Base-by-base conservation (phyloP, 306 rosid genomes). In the Quercus alba region DNA sequence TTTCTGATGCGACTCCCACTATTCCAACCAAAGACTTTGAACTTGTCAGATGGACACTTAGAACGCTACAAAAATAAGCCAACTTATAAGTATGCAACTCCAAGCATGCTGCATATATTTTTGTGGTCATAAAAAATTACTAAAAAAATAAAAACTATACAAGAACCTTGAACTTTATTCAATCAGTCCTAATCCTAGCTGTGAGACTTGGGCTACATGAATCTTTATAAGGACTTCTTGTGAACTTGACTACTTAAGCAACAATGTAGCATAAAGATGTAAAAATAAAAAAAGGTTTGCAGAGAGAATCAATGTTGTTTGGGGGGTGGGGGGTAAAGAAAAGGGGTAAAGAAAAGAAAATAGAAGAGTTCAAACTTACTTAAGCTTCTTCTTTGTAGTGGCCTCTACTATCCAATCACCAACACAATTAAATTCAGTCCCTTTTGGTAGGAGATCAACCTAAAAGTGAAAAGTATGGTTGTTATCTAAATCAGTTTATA, bases 341-440 rank as follows among this genome's bases (percentile, higher is more conserved):
- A 23, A 23, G 25, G 25, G 25, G 25, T 23, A 23, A 23, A 14
- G 57, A 25, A 78, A 71, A 76, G 38, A 78, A 62, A 13, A 35
- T 58, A n/a, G 1, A 66, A 31, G 56, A 63, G 13, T 1, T 62
- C 10, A 80, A 62, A 75, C 94, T 85, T 86, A 95, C 99, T 90
- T 91, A 57, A 95, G 92, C 86, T 90, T 91, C 89, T 86, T 95
- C 82, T 84, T 95, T 33, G 87, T 79, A 67, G 85, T 89, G 72
- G 99, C 98, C 85, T 95, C 99, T 56, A 90, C 97, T 44, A 91
- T 91, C 99, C 99, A 94, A 83, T 94, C 99, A 83, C 96, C 99
- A 74, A 94, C 56, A 79, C 97, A 94, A 78, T 94, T 93, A 55
- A 94, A 85, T 89, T 93, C 97, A 75, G 97, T 95, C 73, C 91